Conservation (phyloP, 305 asterid species). For the Ilex paraguariensis region DNA sequence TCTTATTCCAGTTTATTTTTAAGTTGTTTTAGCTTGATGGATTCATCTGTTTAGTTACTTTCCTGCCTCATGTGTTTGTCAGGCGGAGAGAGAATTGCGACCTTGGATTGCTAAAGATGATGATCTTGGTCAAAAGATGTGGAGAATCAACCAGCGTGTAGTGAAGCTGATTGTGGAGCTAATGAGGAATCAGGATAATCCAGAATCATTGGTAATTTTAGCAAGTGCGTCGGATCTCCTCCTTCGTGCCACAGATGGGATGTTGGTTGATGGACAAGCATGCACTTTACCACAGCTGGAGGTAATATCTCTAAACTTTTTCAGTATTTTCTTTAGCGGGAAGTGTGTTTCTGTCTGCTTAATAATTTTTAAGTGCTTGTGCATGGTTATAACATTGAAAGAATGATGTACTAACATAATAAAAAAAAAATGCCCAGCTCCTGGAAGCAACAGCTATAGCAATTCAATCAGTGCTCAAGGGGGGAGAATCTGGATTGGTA, state of each 20-base stretch:
- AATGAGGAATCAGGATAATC: slow-evolving; percentile 88
- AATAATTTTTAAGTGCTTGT: too few species aligned
- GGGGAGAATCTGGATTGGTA: slow-evolving; percentile 86
- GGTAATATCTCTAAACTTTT: slow-evolving; percentile 34
- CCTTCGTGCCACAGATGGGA: slow-evolving; percentile 94
- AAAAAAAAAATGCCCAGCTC: slow-evolving; percentile 35
- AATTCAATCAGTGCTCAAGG: slow-evolving; percentile 72
- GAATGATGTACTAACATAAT: too few species aligned
- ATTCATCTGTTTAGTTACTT: too few species aligned
- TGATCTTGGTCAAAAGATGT: slow-evolving; percentile 88
- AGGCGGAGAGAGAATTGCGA: slow-evolving; percentile 96
- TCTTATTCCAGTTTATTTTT: too few species aligned
- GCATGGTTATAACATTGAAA: too few species aligned
- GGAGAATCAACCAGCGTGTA: slow-evolving; percentile 88
- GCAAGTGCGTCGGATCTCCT: slow-evolving; percentile 97
- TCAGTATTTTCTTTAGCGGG: too few species aligned
- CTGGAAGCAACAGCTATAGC: slow-evolving; percentile 90
- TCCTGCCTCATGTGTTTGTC: slow-evolving; percentile 28
- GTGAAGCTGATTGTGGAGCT: slow-evolving; percentile 87
- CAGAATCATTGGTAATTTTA: slow-evolving; percentile 80
- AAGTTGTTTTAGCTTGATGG: too few species aligned
- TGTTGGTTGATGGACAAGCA: slow-evolving; percentile 99
- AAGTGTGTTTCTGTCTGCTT: too few species aligned
- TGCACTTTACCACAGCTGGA: slow-evolving; percentile 97
- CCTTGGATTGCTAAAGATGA: slow-evolving; percentile 98